Evolutionary conservation across 805 yeast genomes (phyloP).

Genomic region (Myxozyma monticola): DNA sequence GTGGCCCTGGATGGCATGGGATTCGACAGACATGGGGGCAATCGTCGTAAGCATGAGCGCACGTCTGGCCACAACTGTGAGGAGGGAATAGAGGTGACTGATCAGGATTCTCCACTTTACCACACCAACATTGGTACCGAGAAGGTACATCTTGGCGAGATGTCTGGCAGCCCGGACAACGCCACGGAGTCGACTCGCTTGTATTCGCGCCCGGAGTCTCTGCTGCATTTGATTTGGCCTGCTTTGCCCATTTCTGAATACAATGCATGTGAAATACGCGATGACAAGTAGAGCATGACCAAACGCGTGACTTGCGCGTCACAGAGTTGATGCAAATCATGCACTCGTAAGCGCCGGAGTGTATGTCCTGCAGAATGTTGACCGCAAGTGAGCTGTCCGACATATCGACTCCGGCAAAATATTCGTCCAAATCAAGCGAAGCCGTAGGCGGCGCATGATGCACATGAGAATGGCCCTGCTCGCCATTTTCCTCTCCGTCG

Average conservation of each 20-base stretch:
- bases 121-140: conserved; percentile 84
- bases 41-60: conserved; percentile 53
- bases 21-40: conserved; percentile 74
- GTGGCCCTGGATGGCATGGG: conserved; percentile 88
- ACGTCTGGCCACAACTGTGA: conserved; percentile 86
- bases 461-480: neutral
- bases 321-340: conserved; percentile 86
- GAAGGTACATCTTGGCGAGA: conserved; percentile 49
- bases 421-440: conserved; percentile 18
- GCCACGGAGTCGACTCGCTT: conserved; percentile 53
- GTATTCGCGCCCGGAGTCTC: conserved; percentile 6
- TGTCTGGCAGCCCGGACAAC: conserved; percentile 81
- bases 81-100: conserved; percentile 54
- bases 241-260: conserved; percentile 79
- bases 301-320: conserved; percentile 61
- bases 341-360: conserved; percentile 53
- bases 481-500: neutral
- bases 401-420: conserved; percentile 12
- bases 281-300: conserved; percentile 77
- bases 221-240: conserved; percentile 50
- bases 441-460: neutral
- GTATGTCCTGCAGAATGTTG: conserved; percentile 21
- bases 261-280: conserved; percentile 86
- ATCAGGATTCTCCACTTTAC: conserved; percentile 65
- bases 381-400: conserved; percentile 15